Evolutionary conservation across 192 early-diverging fungal species (phyloP).

Genomic region (Oehlia diaphana): DNA sequence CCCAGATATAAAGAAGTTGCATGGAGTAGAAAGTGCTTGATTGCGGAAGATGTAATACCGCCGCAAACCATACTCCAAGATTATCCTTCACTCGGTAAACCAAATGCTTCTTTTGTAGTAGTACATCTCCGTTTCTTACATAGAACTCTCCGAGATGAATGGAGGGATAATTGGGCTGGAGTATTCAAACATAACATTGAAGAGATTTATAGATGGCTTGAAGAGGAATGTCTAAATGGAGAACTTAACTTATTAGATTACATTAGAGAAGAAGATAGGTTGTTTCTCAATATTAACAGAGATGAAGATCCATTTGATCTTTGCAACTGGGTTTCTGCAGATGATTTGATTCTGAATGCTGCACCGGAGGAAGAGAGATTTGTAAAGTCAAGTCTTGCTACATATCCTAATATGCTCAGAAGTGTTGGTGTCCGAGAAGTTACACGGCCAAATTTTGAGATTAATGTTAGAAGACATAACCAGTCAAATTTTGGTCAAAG

Average conservation of each 20-base stretch:
- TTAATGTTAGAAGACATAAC: neutral
- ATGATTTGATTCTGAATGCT: neutral
- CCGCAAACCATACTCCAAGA: neutral
- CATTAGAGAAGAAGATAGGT: neutral
- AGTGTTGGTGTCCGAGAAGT: neutral
- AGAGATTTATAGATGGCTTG: constrained; percentile 2
- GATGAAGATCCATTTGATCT: constrained; percentile 7
- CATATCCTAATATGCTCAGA: constrained; percentile 3
- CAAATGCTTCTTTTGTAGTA: neutral
- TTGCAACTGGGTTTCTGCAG: neutral
- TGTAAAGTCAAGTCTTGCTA: neutral
- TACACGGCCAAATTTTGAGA: neutral
- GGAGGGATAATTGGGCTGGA: neutral
- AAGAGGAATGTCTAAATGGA: constrained; percentile 12
- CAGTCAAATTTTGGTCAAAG: neutral
- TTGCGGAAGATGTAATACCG: constrained; percentile 17
- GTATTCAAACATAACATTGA: neutral
- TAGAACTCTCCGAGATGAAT: neutral
- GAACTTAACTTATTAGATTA: neutral
- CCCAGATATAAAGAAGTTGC: constrained; percentile 15
- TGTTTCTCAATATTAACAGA: constrained; percentile 12
- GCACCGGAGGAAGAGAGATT: neutral
- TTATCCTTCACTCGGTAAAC: constrained; percentile 17
- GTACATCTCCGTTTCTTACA: constrained; percentile 2
- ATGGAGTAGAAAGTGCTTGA: neutral